Percentiles rank a stretch among this genome's conserved stretches.
These are phyloP conservation scores for Myriosclerotinia curreyana DNA, from an alignment of 2,329 filamentous ascomycete species.

Conservation along the genomic window DNA sequence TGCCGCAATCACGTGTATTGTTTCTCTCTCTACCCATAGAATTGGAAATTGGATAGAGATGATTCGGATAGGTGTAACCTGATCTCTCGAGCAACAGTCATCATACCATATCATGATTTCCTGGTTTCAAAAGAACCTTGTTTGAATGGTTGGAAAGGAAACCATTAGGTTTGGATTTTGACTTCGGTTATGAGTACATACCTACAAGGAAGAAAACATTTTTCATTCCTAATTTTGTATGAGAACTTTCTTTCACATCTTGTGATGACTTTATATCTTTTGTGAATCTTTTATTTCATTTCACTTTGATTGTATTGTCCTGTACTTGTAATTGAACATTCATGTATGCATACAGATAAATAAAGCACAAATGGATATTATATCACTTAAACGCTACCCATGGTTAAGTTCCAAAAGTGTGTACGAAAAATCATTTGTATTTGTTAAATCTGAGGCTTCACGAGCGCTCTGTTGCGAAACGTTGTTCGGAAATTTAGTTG, in stretches of 20 bases:
- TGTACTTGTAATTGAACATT: not conserved
- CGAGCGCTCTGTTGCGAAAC: constrained; percentile 31
- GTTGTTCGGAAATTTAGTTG: constrained; percentile 51
- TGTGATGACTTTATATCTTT: not conserved
- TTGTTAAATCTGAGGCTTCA: not conserved
- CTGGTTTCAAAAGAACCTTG: no score
- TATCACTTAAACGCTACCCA: not conserved
- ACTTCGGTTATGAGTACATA: no score
- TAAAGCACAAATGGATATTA: not conserved
- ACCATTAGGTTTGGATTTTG: no score
- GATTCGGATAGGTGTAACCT: no score
- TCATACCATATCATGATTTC: no score
- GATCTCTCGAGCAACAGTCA: no score
- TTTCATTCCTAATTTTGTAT: not conserved
- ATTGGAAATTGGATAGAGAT: no score
- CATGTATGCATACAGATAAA: constrained; percentile 1
- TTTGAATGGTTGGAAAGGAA: no score
- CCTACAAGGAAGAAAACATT: not conserved
- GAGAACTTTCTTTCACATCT: not conserved
- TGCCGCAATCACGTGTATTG: no score
- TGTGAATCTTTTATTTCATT: not conserved
- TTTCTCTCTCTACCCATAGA: no score
- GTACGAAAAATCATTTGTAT: not conserved
- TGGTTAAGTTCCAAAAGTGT: not conserved
- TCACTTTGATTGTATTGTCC: not conserved